Evolutionary conservation across 176 grass and related monocot species (phyloP).

Genomic region (Eragrostis curvula): DNA sequence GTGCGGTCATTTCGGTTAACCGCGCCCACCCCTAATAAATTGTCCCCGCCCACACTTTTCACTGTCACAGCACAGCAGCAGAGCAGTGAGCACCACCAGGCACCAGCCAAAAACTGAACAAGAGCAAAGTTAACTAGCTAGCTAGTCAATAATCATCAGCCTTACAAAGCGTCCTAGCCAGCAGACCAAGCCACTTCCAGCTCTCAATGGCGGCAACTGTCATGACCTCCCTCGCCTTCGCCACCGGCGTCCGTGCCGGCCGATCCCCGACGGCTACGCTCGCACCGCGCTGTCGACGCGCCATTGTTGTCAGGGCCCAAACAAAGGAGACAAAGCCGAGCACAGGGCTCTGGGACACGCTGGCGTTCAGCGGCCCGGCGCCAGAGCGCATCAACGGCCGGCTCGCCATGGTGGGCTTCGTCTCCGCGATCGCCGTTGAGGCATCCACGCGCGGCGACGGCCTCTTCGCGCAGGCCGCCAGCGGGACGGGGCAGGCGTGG

Average conservation of each 20-base stretch:
- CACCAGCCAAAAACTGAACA: too few relatives aligned
- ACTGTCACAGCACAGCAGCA: too few relatives aligned
- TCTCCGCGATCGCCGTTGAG: conserved; percentile 16
- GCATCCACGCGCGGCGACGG: background rate
- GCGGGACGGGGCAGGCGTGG: background rate
- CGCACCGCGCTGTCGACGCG: too few relatives aligned
- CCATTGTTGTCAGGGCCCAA: too few relatives aligned
- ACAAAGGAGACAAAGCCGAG: background rate
- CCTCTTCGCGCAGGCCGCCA: background rate
- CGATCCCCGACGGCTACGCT: too few relatives aligned
- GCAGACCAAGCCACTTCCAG: background rate
- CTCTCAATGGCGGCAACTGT: conserved; percentile 13
- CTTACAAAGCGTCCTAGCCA: too few relatives aligned
- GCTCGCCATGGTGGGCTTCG: conserved; percentile 24
- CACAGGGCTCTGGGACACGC: conserved; percentile 46
- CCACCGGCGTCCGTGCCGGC: background rate
- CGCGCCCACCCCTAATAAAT: too few relatives aligned
- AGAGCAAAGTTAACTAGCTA: too few relatives aligned
- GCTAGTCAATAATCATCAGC: too few relatives aligned
- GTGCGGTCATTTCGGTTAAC: too few relatives aligned
- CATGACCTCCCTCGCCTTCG: conserved; percentile 5
- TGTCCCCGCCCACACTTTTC: too few relatives aligned
- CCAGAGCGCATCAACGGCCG: conserved; percentile 47
- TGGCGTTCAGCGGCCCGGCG: conserved; percentile 61
- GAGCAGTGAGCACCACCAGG: too few relatives aligned